Evolutionary conservation across 768 basidiomycete species (phyloP).

Genomic region (Calocera viscosa): DNA sequence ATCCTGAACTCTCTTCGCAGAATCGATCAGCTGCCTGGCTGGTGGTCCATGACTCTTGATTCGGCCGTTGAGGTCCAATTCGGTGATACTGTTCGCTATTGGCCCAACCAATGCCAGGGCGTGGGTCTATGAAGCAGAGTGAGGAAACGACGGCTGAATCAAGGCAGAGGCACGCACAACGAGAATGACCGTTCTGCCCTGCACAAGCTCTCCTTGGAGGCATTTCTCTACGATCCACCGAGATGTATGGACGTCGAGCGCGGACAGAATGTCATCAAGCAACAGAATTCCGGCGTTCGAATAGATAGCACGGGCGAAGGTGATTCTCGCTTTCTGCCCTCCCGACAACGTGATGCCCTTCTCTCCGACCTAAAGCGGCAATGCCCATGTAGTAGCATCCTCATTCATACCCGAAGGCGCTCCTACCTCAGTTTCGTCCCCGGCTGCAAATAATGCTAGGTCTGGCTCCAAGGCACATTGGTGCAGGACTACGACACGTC

Average conservation of each 20-base stretch:
- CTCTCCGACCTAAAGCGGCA: slow-evolving; percentile 39
- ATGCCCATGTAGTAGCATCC: background rate
- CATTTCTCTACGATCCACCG: slow-evolving; percentile 36
- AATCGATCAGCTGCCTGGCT: slow-evolving; percentile 18
- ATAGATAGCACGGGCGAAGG: slow-evolving; percentile 48
- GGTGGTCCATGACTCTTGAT: slow-evolving; percentile 24
- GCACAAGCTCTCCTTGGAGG: slow-evolving; percentile 26
- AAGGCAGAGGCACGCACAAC: slow-evolving; percentile 25
- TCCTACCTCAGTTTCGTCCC: slow-evolving; percentile 45
- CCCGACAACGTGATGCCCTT: slow-evolving; percentile 50
- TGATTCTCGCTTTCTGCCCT: slow-evolving; percentile 48
- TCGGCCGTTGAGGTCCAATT: slow-evolving; percentile 23
- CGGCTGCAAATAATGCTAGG: slow-evolving; percentile 40
- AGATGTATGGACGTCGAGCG: slow-evolving; percentile 46
- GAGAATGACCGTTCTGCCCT: slow-evolving; percentile 28
- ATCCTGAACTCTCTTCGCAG: slow-evolving; percentile 19
- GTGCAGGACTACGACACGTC: slow-evolving; percentile 23
- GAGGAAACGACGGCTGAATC: background rate
- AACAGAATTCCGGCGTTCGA: slow-evolving; percentile 49
- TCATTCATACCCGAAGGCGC: background rate
- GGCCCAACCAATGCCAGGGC: slow-evolving; percentile 26
- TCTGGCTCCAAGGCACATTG: slow-evolving; percentile 37
- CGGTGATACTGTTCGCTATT: slow-evolving; percentile 25
- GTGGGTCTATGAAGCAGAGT: slow-evolving; percentile 23
- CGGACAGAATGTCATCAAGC: slow-evolving; percentile 60